Evolutionary conservation across 176 grass and related monocot species (phyloP).

Genomic region (Cenchrus fungigraminus): DNA sequence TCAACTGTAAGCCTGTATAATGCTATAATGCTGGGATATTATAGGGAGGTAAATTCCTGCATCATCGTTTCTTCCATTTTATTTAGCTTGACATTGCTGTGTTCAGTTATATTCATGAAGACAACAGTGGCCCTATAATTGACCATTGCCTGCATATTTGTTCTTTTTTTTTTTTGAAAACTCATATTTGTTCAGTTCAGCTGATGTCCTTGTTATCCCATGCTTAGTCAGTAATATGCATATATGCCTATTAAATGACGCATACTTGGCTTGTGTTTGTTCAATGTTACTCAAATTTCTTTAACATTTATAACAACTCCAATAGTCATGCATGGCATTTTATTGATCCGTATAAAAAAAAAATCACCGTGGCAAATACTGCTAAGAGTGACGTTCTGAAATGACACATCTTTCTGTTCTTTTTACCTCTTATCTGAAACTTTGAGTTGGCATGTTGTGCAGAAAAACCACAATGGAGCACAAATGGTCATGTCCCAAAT

Average conservation of each 20-base stretch:
- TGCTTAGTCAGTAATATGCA: constrained; percentile 21
- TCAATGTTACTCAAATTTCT: constrained; percentile 13
- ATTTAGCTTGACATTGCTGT: constrained; percentile 23
- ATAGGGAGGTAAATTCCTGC: constrained; percentile 69
- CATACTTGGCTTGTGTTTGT: constrained; percentile 5
- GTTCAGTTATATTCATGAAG: constrained; percentile 13
- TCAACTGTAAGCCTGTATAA: constrained; percentile 86
- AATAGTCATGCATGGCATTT: not conserved
- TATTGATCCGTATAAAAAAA: constrained; percentile 28
- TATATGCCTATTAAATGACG: constrained; percentile 23
- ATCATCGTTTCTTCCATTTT: constrained; percentile 33
- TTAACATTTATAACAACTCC: not conserved
- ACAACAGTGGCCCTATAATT: constrained; percentile 17
- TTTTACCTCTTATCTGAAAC: constrained; percentile 7
- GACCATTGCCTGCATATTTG: constrained; percentile 38
- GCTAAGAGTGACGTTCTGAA: constrained; percentile 27
- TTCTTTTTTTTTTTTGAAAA: not conserved
- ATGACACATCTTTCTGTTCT: not conserved
- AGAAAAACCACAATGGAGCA: constrained; percentile 80
- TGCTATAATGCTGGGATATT: constrained; percentile 82
- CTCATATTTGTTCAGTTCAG: constrained; percentile 24
- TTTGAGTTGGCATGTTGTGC: constrained; percentile 42
- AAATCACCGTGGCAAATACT: not conserved
- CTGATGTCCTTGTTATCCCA: constrained; percentile 17
- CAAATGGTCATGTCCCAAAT: constrained; percentile 72